These are phyloP conservation scores for Allomyces arbusculus DNA, from an alignment of 192 early-diverging fungal species.

Conservation along the genomic window DNA sequence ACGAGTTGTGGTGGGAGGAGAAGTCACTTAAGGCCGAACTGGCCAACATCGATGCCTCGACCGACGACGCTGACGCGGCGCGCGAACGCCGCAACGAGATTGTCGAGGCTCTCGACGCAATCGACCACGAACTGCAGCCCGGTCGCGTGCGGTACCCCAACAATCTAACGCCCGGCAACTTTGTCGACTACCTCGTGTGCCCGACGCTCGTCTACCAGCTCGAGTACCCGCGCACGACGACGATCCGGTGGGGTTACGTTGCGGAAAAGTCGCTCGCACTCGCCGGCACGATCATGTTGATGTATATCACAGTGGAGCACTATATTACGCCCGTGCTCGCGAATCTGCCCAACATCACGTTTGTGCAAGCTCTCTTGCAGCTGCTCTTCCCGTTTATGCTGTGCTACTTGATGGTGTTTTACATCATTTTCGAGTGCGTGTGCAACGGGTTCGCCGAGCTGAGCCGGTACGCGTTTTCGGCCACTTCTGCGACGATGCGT, in stretches of 20 bases:
- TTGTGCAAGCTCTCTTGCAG: slow-evolving; percentile 34
- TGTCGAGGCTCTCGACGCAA: slow-evolving; percentile 27
- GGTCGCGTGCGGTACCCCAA: slow-evolving; percentile 44
- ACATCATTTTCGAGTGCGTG: slow-evolving; percentile 91
- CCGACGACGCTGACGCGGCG: slow-evolving; percentile 1
- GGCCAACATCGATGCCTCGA: slow-evolving; percentile 3
- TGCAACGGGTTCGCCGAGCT: slow-evolving; percentile 91
- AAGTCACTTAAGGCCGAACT: slow-evolving; percentile 2
- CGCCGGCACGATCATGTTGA: slow-evolving; percentile 51
- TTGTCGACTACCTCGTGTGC: slow-evolving; percentile 64
- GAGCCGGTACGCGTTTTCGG: slow-evolving; percentile 16
- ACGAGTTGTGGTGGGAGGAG: neutral
- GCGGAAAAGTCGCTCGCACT: slow-evolving; percentile 62
- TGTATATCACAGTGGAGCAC: slow-evolving; percentile 71
- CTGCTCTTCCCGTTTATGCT: slow-evolving; percentile 79
- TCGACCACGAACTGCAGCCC: slow-evolving; percentile 6
- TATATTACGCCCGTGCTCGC: slow-evolving; percentile 65
- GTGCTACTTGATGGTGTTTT: slow-evolving; percentile 78
- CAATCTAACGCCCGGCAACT: slow-evolving; percentile 66
- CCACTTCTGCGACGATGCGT: neutral
- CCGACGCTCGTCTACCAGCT: slow-evolving; percentile 86
- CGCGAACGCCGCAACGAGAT: slow-evolving; percentile 5
- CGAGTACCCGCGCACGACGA: slow-evolving; percentile 68
- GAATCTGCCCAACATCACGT: slow-evolving; percentile 25
- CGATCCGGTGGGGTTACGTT: slow-evolving; percentile 71